Conservation (phyloP, 768 basidiomycete genomes). For the Phallus indusiatus region DNA sequence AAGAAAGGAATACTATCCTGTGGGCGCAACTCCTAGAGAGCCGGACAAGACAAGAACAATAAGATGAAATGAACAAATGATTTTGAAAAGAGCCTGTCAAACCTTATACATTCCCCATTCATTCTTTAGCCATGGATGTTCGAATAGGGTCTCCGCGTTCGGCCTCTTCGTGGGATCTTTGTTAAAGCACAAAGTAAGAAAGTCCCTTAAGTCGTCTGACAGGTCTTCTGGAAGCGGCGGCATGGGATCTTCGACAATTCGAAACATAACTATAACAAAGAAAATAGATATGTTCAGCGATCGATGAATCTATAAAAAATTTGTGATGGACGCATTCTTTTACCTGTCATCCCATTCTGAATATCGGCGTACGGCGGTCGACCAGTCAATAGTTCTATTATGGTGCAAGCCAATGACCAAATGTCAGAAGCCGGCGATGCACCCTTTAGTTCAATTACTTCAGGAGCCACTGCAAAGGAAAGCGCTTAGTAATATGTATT, state of each 20-base stretch:
- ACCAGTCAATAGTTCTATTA: conserved; percentile 89
- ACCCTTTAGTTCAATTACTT: conserved; percentile 92
- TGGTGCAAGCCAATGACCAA: conserved; percentile 92
- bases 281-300: background rate
- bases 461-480: conserved; percentile 66
- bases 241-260: conserved; percentile 88
- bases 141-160: conserved; percentile 72
- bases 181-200: conserved; percentile 79
- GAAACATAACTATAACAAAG: conserved; percentile 80
- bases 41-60: background rate
- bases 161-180: conserved; percentile 84
- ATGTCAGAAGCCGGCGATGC: conserved; percentile 91
- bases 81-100: conserved; percentile 13
- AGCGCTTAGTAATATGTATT: background rate
- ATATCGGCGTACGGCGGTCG: conserved; percentile 88
- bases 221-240: conserved; percentile 79
- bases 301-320: background rate
- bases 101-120: conserved; percentile 78
- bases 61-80: background rate
- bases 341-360: conserved; percentile 83
- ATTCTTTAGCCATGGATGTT: conserved; percentile 84
- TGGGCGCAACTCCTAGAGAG: conserved; percentile 61
- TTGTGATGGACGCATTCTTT: conserved; percentile 11
- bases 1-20: conserved; percentile 96
- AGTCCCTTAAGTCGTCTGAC: conserved; percentile 68